phyloP scores from a whole-genome alignment of 495 filamentous ascomycete genomes.

The Darksidea phi region DNA sequence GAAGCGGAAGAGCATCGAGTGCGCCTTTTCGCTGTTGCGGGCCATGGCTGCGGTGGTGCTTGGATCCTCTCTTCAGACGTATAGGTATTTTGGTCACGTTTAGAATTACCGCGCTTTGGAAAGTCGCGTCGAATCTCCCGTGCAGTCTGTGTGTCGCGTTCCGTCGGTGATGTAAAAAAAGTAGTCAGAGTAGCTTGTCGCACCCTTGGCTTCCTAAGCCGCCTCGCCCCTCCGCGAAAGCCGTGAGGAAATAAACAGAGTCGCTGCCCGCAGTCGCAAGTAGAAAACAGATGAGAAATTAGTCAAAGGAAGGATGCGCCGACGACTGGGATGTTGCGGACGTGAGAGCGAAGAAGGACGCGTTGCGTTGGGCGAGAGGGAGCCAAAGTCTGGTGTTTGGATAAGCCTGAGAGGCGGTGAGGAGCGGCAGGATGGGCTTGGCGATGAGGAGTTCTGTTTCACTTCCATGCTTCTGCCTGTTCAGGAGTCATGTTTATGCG shows the following conservation, averaged over 20 bases:
- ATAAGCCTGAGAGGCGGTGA: constrained; percentile 12
- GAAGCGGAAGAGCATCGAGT: constrained; percentile 99
- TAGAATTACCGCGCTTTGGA: neutral
- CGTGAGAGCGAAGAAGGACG: neutral
- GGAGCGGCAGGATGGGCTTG: constrained; percentile 18
- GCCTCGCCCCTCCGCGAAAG: neutral
- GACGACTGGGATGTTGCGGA: neutral
- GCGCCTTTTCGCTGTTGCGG: constrained; percentile 93
- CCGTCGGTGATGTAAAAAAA: neutral
- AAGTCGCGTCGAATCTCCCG: neutral
- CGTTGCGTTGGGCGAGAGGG: constrained; percentile 4
- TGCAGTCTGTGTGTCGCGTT: neutral
- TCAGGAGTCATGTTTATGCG: neutral
- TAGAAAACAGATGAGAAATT: neutral
- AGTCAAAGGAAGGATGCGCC: neutral
- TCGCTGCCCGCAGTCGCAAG: constrained; percentile 9
- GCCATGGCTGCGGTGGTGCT: constrained; percentile 50
- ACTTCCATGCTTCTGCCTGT: neutral
- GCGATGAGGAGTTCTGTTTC: constrained; percentile 1
- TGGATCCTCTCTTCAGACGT: neutral
- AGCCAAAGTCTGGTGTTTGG: constrained; percentile 21
- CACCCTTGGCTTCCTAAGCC: neutral
- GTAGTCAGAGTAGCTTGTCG: neutral
- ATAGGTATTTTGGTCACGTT: neutral
- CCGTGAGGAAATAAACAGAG: neutral